phyloP scores from a whole-genome alignment of 1,284 basidiomycete genomes.

The Rhodotorula sp. region DNA sequence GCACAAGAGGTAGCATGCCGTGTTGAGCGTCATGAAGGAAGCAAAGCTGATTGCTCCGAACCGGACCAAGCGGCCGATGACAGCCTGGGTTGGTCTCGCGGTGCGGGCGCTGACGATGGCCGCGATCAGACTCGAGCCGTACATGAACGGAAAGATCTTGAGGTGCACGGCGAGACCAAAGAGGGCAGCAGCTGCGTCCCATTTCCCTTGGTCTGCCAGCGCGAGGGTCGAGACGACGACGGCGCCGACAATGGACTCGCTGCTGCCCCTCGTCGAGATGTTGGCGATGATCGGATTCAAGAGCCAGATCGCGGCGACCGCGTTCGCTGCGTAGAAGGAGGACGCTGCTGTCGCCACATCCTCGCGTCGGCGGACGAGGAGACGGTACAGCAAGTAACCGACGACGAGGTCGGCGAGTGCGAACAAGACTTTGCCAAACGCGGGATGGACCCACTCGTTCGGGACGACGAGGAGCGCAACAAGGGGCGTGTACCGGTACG shows the following conservation, averaged over 20 bases:
- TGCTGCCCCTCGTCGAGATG: constrained; percentile 93
- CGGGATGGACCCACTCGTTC: constrained; percentile 71
- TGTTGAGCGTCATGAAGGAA: constrained; percentile 68
- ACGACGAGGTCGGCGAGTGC: constrained; percentile 79
- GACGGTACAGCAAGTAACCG: constrained; percentile 70
- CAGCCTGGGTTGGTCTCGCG: not conserved
- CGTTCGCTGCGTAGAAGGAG: constrained; percentile 2
- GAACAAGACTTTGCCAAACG: constrained; percentile 89
- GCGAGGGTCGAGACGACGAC: constrained; percentile 73
- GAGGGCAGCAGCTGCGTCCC: constrained; percentile 60
- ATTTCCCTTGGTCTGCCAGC: constrained; percentile 54
- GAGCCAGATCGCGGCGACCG: constrained; percentile 65
- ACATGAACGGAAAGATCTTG: constrained; percentile 95
- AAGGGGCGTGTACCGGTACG: constrained; percentile 94
- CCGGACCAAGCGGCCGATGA: constrained; percentile 59
- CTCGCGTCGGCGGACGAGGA: constrained; percentile 51
- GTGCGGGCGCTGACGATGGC: not conserved
- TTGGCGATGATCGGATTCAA: constrained; percentile 92
- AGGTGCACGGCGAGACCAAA: constrained; percentile 81
- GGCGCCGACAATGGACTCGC: constrained; percentile 81
- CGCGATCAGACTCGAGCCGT: constrained; percentile 72
- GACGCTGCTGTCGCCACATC: not conserved
- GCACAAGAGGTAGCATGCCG: constrained; percentile 71
- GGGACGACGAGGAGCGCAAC: constrained; percentile 79
- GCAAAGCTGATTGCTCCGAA: constrained; percentile 68